Evolutionary conservation across 2,329 filamentous ascomycete species (phyloP), one percentile per base, ranked within the genome.

Genomic region (Scleromitrula shiraiana): DNA sequence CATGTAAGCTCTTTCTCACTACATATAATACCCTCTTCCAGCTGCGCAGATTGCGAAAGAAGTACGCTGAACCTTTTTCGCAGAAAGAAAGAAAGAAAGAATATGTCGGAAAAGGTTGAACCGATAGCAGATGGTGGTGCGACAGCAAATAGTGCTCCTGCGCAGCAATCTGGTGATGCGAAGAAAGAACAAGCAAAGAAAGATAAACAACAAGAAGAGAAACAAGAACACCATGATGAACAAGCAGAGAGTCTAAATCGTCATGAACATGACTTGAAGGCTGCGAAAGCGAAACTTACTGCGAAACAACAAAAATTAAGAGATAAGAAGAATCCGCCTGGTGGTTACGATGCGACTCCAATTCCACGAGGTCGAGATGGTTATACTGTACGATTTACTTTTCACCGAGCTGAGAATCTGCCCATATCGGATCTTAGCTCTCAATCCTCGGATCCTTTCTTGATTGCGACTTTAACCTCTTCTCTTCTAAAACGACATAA

Each of bases 361-460:
- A 72, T 95, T 7, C 87, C 88, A 0, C 68, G 77, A 59, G 81
- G 80, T 4, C 82, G 83, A 7, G 80, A 83, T 7, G 89, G 90
- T 22, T 96, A 85, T 68, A 95, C 88, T 0, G 64, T 96, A 55
- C 85, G 83, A 63, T 83, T 97, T 68, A 89, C 81, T 42, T 88
- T 97, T 63, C 84, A 91, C 65, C 76, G 79, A 50, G 91, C 90
- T 1, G 72, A 73, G 52, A 89, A 95, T 62, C 77, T 97, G 3
- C 88, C 91, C 2, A 78, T 87, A 38, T 86, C 85, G 48, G 91
- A 97, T 66, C 71, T 95, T 57, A 77, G 79, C 59, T 80, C 81
- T 9, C 74, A 84, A 27, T 85, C 88, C 2, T 88, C 88, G 2
- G 91, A 97, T 64, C 89, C 91, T 0, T 97, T 82, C 63, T 71